A percentile compares a stretch with the other conserved stretches of the same genome.
phyloP scores from a whole-genome alignment of 257 asterid genomes.

The Thymus mandschuricus region DNA sequence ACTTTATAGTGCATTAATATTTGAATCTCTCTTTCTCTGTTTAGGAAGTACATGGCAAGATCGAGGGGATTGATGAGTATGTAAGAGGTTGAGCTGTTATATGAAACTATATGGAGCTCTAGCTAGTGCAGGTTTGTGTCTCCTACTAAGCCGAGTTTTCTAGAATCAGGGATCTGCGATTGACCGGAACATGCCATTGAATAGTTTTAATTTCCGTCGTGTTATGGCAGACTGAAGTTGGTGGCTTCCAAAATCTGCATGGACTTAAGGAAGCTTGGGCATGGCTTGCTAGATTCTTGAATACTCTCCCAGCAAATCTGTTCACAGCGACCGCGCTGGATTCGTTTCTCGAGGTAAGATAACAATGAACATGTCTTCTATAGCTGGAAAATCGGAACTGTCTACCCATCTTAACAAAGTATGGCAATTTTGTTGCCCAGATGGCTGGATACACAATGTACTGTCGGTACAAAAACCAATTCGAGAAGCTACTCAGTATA shows the following conservation, averaged over 20 bases:
- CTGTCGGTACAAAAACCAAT: constrained; percentile 59
- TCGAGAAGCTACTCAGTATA: constrained; percentile 60
- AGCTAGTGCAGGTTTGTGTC: constrained; percentile 79
- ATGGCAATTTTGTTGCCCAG: constrained; percentile 45
- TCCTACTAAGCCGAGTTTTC: neutral
- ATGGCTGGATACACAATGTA: constrained; percentile 76
- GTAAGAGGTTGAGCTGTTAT: constrained; percentile 54
- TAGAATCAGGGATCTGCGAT: neutral
- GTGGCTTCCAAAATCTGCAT: constrained; percentile 60
- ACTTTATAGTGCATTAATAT: constrained; percentile 5
- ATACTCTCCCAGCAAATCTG: constrained; percentile 74
- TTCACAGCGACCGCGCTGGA: constrained; percentile 73
- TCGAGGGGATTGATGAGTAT: constrained; percentile 60
- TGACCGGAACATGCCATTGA: neutral
- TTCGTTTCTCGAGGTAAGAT: constrained; percentile 83
- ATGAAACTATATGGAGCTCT: constrained; percentile 91
- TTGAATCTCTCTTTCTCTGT: constrained; percentile 16
- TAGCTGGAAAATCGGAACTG: neutral
- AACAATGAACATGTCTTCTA: neutral
- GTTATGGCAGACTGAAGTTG: constrained; percentile 66
- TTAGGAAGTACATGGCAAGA: constrained; percentile 69
- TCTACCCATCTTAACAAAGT: constrained; percentile 4
- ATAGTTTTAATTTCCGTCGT: constrained; percentile 17
- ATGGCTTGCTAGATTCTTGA: constrained; percentile 91
- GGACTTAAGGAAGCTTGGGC: constrained; percentile 87